Percentiles rank a stretch among this genome's conserved stretches.
Evolutionary conservation across 225 moss, liverwort and hornwort species (phyloP).

Genomic region (Takakia lepidozioides): DNA sequence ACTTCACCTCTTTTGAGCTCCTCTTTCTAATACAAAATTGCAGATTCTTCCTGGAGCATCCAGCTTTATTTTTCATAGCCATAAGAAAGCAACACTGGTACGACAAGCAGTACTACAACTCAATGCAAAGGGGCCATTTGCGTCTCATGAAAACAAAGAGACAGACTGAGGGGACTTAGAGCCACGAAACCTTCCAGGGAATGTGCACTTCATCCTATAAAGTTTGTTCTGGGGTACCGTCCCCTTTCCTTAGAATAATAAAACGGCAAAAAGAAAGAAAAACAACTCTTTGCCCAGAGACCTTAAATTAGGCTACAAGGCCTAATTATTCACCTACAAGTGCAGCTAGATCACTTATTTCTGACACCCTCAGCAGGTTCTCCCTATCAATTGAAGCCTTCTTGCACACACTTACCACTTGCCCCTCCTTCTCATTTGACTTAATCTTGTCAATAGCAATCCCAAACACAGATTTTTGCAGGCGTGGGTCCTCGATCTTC

Average conservation of each 20-base stretch:
- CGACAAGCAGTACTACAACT: slow-evolving; percentile 19
- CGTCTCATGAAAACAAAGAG: slow-evolving; percentile 34
- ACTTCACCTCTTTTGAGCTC: too few species aligned
- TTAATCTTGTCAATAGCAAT: slow-evolving; percentile 30
- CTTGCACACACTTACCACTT: slow-evolving; percentile 30
- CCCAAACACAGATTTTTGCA: slow-evolving; percentile 36
- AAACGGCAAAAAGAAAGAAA: slow-evolving; percentile 9
- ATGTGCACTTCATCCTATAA: slow-evolving; percentile 41
- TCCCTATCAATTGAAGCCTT: slow-evolving; percentile 37
- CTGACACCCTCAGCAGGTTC: slow-evolving; percentile 20
- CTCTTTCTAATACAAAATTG: too few species aligned
- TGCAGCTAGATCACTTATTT: slow-evolving; percentile 14
- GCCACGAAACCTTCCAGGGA: slow-evolving; percentile 29
- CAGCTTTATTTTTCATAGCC: slow-evolving; percentile 4
- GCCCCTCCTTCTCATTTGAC: slow-evolving; percentile 27
- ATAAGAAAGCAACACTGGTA: slow-evolving; percentile 5
- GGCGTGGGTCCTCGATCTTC: slow-evolving; percentile 51
- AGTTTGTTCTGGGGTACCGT: slow-evolving; percentile 11
- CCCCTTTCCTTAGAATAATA: slow-evolving; percentile 11
- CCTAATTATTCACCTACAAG: slow-evolving; percentile 15
- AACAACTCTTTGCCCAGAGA: slow-evolving; percentile 4
- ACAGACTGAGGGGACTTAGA: slow-evolving; percentile 21
- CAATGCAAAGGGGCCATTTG: slow-evolving; percentile 32
- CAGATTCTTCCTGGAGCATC: neutral
- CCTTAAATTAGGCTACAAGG: too few species aligned